Conservation (phyloP, 495 filamentous ascomycete genomes). For the Hypoxylon intermedium region DNA sequence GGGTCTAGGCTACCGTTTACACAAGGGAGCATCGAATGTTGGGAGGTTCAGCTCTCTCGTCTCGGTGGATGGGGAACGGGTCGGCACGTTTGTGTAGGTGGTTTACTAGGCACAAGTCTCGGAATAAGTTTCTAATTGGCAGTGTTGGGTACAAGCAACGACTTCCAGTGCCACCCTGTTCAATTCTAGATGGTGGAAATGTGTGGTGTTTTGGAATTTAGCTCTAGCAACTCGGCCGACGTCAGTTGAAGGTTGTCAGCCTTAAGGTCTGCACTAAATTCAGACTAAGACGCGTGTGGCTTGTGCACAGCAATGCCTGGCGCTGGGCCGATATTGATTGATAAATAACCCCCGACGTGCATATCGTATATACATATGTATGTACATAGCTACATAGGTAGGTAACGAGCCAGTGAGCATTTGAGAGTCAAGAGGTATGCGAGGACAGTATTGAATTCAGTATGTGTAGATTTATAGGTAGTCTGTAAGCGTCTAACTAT, state of each 20-base stretch:
- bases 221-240: conserved; percentile 11
- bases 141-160: background rate
- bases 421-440: no score
- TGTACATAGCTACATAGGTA: no score
- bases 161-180: no score
- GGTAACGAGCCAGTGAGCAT: no score
- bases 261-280: conserved; percentile 1
- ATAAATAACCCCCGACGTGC: no score
- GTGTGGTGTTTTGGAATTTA: conserved; percentile 5
- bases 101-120: background rate
- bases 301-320: background rate
- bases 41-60: conserved; percentile 20
- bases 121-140: background rate
- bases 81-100: background rate
- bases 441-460: no score
- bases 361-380: conserved; percentile 1
- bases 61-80: background rate
- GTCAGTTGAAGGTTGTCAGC: conserved; percentile 24
- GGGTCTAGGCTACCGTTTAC: conserved; percentile 44
- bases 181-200: no score
- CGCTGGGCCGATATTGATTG: background rate
- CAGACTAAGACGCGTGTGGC: background rate
- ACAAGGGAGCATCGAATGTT: conserved; percentile 43
- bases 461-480: no score
- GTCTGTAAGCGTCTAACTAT: no score